Evolutionary conservation across 2,329 filamentous ascomycete species (phyloP).

Genomic region (Sporothrix globosa): DNA sequence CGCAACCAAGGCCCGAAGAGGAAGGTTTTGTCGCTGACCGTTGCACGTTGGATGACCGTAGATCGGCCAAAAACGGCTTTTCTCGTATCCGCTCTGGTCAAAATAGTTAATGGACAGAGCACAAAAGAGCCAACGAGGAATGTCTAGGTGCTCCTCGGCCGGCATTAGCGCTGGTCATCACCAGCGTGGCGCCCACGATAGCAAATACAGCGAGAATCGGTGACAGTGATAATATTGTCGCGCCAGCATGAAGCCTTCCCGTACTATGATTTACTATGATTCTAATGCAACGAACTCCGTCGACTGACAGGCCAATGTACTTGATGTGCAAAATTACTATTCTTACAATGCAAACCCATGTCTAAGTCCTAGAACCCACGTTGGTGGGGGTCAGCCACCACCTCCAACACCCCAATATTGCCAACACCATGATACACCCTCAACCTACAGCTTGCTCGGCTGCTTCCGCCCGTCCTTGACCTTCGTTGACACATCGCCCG

Average conservation of each 20-base stretch:
- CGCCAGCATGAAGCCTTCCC: too few species aligned
- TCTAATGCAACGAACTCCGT: too few species aligned
- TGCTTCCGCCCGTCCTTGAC: constrained; percentile 48
- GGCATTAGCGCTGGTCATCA: constrained; percentile 4
- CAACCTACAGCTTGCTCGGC: constrained; percentile 37
- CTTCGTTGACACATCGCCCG: constrained; percentile 47
- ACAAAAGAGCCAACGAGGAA: background rate
- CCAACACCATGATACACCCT: too few species aligned
- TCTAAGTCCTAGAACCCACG: background rate
- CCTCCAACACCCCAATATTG: too few species aligned
- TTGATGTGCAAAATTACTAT: background rate
- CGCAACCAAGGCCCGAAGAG: constrained; percentile 6
- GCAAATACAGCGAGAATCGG: background rate
- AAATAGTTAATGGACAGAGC: too few species aligned
- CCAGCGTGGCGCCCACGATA: background rate
- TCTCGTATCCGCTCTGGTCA: background rate
- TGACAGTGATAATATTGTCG: background rate
- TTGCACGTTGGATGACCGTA: too few species aligned
- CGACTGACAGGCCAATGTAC: too few species aligned
- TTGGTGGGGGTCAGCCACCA: too few species aligned
- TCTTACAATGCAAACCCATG: constrained; percentile 8
- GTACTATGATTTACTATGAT: background rate
- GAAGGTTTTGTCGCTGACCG: background rate
- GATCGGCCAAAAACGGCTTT: background rate
- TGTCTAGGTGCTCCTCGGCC: background rate